Conservation (phyloP, 2,329 filamentous ascomycete genomes). For the Diplodia seriata region DNA sequence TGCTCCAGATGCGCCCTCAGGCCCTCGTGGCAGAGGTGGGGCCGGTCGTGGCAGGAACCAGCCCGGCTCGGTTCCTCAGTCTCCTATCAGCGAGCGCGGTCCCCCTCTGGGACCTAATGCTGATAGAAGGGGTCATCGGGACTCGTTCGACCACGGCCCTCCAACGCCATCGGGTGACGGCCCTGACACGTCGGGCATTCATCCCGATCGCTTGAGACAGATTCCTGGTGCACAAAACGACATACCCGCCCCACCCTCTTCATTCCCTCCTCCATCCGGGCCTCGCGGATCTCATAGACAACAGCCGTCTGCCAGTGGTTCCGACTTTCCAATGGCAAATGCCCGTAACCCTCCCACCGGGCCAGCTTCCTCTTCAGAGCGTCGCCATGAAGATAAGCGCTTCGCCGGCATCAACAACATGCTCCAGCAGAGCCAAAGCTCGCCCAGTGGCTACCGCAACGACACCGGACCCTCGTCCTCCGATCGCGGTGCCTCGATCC, state of each 20-base stretch:
- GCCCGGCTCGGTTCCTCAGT: slow-evolving; percentile 28
- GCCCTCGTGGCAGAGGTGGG: slow-evolving; percentile 57
- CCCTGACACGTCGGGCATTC: slow-evolving; percentile 55
- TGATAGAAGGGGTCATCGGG: slow-evolving; percentile 33
- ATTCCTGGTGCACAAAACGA: slow-evolving; percentile 47
- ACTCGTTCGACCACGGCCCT: slow-evolving; percentile 37
- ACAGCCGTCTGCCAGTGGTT: background rate
- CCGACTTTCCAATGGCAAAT: slow-evolving; percentile 38
- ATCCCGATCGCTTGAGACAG: slow-evolving; percentile 61
- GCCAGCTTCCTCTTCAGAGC: slow-evolving; percentile 37
- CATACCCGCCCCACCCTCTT: slow-evolving; percentile 35
- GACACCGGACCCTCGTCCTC: slow-evolving; percentile 30
- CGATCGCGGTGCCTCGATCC: slow-evolving; percentile 39
- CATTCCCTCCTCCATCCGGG: slow-evolving; percentile 39
- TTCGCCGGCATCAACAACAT: slow-evolving; percentile 31
- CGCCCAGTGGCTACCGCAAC: slow-evolving; percentile 31
- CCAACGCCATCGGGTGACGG: slow-evolving; percentile 36
- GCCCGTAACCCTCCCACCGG: slow-evolving; percentile 45
- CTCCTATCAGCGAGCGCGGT: slow-evolving; percentile 31
- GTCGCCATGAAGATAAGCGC: slow-evolving; percentile 32
- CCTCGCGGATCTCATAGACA: slow-evolving; percentile 40
- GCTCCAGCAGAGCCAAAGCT: slow-evolving; percentile 24
- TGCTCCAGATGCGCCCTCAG: slow-evolving; percentile 58
- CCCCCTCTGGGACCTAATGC: slow-evolving; percentile 39
- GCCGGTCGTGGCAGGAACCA: slow-evolving; percentile 43